Evolutionary conservation across 2,329 filamentous ascomycete species (phyloP).

Genomic region (Trichoderma citrinoviride): DNA sequence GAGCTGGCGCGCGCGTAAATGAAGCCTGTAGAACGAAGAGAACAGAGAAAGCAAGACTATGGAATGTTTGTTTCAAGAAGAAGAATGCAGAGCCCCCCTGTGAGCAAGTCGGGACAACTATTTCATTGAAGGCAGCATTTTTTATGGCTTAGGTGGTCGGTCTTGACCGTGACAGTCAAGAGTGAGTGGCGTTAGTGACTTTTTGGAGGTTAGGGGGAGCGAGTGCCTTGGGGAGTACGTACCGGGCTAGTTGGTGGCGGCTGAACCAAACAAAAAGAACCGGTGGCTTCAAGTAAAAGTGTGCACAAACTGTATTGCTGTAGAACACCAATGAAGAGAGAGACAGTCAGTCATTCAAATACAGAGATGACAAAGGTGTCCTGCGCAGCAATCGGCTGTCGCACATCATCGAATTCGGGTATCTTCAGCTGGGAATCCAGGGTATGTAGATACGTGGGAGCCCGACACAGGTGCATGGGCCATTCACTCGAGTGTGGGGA

Average conservation of each 20-base stretch:
- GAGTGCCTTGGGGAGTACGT: no score
- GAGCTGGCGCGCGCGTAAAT: background rate
- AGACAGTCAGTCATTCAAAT: background rate
- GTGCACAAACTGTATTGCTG: background rate
- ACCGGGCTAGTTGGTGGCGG: slow-evolving; percentile 1
- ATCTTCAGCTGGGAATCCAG: background rate
- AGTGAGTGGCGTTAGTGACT: slow-evolving; percentile 18
- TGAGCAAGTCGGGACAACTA: background rate
- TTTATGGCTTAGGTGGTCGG: slow-evolving; percentile 25
- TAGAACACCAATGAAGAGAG: background rate
- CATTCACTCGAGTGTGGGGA: slow-evolving; percentile 10
- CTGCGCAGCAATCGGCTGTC: background rate
- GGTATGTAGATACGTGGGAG: background rate
- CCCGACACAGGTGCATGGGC: background rate
- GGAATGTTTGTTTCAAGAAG: background rate
- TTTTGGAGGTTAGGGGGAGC: slow-evolving; percentile 3
- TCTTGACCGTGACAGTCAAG: slow-evolving; percentile 18
- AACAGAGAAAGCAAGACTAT: background rate
- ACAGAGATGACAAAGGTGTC: no score
- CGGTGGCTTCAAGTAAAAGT: background rate
- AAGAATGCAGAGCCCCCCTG: background rate
- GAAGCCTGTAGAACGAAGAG: background rate
- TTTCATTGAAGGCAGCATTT: background rate
- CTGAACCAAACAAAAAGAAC: background rate
- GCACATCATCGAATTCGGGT: no score